These are phyloP conservation scores for Fusarium lyarnte DNA, from an alignment of 2,329 filamentous ascomycete genomes.

Conservation along the genomic window DNA sequence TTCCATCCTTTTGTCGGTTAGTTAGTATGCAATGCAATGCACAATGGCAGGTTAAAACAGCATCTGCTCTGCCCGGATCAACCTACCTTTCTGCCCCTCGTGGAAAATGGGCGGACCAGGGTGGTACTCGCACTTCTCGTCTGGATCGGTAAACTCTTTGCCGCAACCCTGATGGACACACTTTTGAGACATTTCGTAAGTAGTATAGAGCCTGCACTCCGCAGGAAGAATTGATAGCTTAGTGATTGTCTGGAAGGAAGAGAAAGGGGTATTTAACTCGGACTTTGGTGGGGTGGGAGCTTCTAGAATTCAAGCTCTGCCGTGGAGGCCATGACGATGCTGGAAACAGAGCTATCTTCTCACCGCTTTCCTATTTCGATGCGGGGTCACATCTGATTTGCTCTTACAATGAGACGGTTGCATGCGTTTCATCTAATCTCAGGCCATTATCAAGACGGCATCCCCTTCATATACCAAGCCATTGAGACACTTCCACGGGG, in stretches of 20 bases:
- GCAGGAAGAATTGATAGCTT: not conserved
- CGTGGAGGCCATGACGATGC: constrained; percentile 41
- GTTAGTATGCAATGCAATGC: not conserved
- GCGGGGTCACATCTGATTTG: constrained; percentile 40
- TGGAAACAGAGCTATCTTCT: constrained; percentile 25
- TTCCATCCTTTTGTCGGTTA: constrained; percentile 80
- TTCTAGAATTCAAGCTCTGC: constrained; percentile 51
- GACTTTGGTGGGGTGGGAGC: constrained; percentile 49
- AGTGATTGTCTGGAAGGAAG: not conserved
- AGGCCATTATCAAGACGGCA: constrained; percentile 19
- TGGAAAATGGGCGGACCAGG: constrained; percentile 95
- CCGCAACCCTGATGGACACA: constrained; percentile 97
- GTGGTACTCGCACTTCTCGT: constrained; percentile 90
- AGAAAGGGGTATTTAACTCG: constrained; percentile 10
- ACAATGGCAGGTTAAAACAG: not conserved
- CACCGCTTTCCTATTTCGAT: constrained; percentile 51
- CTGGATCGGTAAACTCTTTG: constrained; percentile 82
- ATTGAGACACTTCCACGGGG: not conserved
- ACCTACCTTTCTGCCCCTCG: constrained; percentile 94
- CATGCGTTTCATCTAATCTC: constrained; percentile 10
- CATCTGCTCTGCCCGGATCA: not conserved
- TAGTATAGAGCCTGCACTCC: not conserved
- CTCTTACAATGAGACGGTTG: constrained; percentile 18
- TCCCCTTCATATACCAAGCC: not conserved
- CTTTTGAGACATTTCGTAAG: constrained; percentile 73